phyloP scores from a whole-genome alignment of 352 stramenopile genomes.

The Phytophthora podocarpi region DNA sequence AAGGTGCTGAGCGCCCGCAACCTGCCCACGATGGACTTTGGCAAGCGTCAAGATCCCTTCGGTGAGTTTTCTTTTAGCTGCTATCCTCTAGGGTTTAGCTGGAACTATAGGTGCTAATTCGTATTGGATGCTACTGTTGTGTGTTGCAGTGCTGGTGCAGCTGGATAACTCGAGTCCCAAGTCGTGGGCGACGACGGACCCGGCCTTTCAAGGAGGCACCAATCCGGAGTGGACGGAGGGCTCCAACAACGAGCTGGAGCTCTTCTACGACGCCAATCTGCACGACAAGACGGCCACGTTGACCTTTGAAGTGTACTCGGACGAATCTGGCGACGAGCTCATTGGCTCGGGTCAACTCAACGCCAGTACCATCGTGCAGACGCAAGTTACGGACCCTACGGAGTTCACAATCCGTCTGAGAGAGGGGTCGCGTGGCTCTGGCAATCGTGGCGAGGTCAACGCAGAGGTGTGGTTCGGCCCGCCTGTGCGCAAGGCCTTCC shows the following conservation, averaged over 20 bases:
- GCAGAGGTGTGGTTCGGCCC: constrained; percentile 79
- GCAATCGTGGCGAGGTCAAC: constrained; percentile 63
- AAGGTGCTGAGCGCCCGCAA: constrained; percentile 64
- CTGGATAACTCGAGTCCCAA: constrained; percentile 70
- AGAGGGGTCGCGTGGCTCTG: constrained; percentile 40
- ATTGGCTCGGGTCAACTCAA: constrained; percentile 76
- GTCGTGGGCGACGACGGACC: constrained; percentile 67
- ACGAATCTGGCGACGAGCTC: constrained; percentile 74
- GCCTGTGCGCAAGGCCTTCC: constrained; percentile 79
- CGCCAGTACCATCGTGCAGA: constrained; percentile 44
- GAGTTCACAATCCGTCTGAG: constrained; percentile 61
- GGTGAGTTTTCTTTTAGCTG: constrained; percentile 33
- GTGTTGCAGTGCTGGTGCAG: constrained; percentile 62
- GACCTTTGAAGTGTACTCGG: constrained; percentile 73
- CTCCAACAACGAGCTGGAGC: constrained; percentile 82
- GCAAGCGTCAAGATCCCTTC: constrained; percentile 80
- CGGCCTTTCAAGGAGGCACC: constrained; percentile 60
- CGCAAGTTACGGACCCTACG: constrained; percentile 34
- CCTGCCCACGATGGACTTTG: constrained; percentile 79
- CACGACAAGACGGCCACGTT: constrained; percentile 54
- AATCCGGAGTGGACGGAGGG: constrained; percentile 70
- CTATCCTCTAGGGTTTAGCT: background rate
- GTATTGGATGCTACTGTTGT: constrained; percentile 2
- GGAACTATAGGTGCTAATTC: constrained; percentile 13
- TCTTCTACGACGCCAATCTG: constrained; percentile 71